phyloP scores from a whole-genome alignment of 164 flowering plant genomes.

The Umbellularia californica region DNA sequence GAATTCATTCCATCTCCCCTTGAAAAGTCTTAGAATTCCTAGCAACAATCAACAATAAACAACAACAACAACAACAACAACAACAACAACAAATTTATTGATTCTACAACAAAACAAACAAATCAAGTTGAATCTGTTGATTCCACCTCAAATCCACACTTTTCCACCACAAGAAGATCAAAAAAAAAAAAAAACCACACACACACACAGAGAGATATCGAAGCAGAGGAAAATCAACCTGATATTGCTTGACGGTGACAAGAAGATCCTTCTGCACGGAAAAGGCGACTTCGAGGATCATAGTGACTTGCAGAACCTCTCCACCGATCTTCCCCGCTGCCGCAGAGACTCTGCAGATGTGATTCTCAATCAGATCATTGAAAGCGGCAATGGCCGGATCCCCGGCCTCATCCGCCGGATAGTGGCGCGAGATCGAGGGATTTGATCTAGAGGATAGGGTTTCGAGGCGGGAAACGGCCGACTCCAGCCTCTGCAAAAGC shows the following conservation, averaged over 20 bases:
- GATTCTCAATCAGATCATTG: conserved; percentile 51
- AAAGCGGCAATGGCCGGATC: conserved; percentile 74
- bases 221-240: conserved; percentile 36
- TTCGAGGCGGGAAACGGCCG: conserved; percentile 83
- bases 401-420: conserved; percentile 10
- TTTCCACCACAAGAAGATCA: too few species aligned
- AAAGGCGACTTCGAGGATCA: conserved; percentile 59
- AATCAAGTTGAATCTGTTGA: background rate
- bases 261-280: conserved; percentile 69
- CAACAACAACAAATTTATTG: too few species aligned
- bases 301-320: conserved; percentile 62
- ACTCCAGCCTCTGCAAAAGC: conserved; percentile 67
- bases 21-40: too few species aligned
- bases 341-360: conserved; percentile 41
- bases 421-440: background rate
- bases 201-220: background rate
- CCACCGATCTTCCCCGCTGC: conserved; percentile 96
- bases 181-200: background rate
- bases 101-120: too few species aligned
- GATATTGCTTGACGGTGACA: conserved; percentile 56
- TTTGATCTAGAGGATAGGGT: conserved; percentile 30
- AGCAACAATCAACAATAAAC: too few species aligned
- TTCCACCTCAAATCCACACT: background rate
- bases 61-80: too few species aligned
- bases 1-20: too few species aligned